These are phyloP conservation scores for Coemansia umbellata DNA, from an alignment of 192 early-diverging fungal genomes.

Conservation along the genomic window DNA sequence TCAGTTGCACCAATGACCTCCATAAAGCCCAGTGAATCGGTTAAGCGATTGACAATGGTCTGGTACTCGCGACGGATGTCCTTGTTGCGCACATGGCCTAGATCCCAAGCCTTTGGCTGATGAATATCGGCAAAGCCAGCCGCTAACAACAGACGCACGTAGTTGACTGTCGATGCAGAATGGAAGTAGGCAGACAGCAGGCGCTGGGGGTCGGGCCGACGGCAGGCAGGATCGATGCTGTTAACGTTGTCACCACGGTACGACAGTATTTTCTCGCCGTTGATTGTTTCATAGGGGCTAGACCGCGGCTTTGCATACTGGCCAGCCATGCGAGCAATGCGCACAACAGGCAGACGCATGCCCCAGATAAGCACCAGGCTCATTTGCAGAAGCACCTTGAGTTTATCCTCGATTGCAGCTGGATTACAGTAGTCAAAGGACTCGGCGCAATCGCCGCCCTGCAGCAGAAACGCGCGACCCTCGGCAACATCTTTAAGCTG, in stretches of 20 bases:
- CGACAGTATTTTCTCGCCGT: conserved; percentile 78
- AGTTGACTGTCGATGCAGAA: conserved; percentile 95
- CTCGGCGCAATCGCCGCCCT: conserved; percentile 99
- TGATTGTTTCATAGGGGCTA: conserved; percentile 80
- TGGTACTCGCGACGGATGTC: conserved; percentile 84
- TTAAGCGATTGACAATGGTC: conserved; percentile 78
- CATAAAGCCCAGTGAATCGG: conserved; percentile 93
- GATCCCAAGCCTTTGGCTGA: conserved; percentile 82
- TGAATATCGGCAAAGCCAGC: conserved; percentile 92
- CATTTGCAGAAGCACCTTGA: conserved; percentile 98
- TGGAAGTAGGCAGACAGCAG: conserved; percentile 94
- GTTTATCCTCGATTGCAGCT: conserved; percentile 88
- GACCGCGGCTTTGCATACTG: conserved; percentile 99
- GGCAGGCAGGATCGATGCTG: conserved; percentile 79
- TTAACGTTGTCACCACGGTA: conserved; percentile 99
- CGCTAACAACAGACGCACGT: conserved; percentile 79
- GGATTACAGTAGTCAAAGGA: conserved; percentile 96
- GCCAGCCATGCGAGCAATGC: conserved; percentile 97
- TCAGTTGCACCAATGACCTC: conserved; percentile 84
- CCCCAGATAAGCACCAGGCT: conserved; percentile 94
- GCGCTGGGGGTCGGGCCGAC: conserved; percentile 90
- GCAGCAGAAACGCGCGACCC: conserved; percentile 89
- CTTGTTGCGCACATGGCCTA: conserved; percentile 81
- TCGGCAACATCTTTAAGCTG: conserved; percentile 88
- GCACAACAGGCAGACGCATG: conserved; percentile 84